Percentiles rank a stretch among this genome's conserved stretches.
Conservation (phyloP, 2,329 filamentous ascomycete species). For the Neonectria coccinea region DNA sequence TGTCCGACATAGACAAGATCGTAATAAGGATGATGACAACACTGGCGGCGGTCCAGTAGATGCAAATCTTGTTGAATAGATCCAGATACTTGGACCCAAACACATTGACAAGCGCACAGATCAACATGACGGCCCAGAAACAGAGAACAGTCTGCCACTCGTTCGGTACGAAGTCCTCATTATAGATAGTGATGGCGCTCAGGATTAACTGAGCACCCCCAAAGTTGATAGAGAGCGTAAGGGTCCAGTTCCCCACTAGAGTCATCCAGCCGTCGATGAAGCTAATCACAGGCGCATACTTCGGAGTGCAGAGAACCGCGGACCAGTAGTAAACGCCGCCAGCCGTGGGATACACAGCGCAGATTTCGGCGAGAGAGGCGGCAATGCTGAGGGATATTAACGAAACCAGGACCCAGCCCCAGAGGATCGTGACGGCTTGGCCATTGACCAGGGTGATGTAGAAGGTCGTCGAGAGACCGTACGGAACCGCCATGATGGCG, state of each 20-base stretch:
- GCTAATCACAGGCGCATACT: slow-evolving; percentile 71
- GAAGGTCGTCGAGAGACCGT: slow-evolving; percentile 61
- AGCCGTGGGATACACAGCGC: slow-evolving; percentile 71
- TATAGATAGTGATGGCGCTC: slow-evolving; percentile 72
- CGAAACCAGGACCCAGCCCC: slow-evolving; percentile 73
- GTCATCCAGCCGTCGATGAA: slow-evolving; percentile 82
- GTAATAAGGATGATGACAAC: slow-evolving; percentile 78
- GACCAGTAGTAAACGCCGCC: slow-evolving; percentile 80
- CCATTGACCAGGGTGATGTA: slow-evolving; percentile 72
- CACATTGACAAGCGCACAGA: slow-evolving; percentile 74
- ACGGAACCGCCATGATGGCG: slow-evolving; percentile 63
- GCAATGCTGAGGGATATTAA: slow-evolving; percentile 78
- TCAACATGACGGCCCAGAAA: slow-evolving; percentile 73
- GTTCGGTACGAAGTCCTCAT: slow-evolving; percentile 68
- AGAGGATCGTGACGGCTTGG: slow-evolving; percentile 77
- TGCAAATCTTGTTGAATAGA: slow-evolving; percentile 75
- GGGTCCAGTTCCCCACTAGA: slow-evolving; percentile 76
- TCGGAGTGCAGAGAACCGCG: slow-evolving; percentile 70
- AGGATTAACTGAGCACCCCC: slow-evolving; percentile 76
- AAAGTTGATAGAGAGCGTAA: slow-evolving; percentile 76
- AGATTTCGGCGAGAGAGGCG: slow-evolving; percentile 78
- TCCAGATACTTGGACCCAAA: slow-evolving; percentile 70
- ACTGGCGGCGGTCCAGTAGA: slow-evolving; percentile 77
- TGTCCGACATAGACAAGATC: slow-evolving; percentile 71
- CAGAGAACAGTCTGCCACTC: slow-evolving; percentile 80